Conservation (phyloP, 805 yeast genomes). For the Monosporozyma solicola region DNA sequence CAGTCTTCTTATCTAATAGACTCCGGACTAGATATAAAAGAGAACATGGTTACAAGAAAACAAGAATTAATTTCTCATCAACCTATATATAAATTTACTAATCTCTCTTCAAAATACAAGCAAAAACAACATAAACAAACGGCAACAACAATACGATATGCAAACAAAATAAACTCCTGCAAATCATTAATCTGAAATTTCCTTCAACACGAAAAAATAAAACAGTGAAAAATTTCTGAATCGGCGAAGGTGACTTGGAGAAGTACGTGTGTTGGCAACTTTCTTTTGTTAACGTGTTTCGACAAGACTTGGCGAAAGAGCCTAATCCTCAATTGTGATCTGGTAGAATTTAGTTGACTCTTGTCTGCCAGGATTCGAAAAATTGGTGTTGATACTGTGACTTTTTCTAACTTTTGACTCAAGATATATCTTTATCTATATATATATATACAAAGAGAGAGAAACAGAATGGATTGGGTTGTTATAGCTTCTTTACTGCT, state of each 20-base stretch:
- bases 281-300: neutral
- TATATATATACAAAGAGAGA: neutral
- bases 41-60: neutral
- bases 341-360: neutral
- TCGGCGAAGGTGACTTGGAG: neutral
- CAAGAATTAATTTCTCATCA: neutral
- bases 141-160: neutral
- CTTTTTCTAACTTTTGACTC: neutral
- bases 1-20: neutral
- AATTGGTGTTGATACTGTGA: neutral
- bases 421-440: neutral
- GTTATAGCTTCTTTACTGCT: conserved; percentile 1
- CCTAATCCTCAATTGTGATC: neutral
- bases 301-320: neutral
- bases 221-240: neutral
- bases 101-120: neutral
- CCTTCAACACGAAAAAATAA: neutral
- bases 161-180: neutral
- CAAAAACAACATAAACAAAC: neutral
- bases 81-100: neutral
- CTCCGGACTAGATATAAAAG: no score
- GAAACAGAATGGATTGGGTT: neutral
- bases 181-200: neutral
- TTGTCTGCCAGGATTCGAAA: neutral
- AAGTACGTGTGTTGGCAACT: neutral